phyloP scores from a whole-genome alignment of 1,284 basidiomycete species.

The Cutaneotrichosporon cutaneum region DNA sequence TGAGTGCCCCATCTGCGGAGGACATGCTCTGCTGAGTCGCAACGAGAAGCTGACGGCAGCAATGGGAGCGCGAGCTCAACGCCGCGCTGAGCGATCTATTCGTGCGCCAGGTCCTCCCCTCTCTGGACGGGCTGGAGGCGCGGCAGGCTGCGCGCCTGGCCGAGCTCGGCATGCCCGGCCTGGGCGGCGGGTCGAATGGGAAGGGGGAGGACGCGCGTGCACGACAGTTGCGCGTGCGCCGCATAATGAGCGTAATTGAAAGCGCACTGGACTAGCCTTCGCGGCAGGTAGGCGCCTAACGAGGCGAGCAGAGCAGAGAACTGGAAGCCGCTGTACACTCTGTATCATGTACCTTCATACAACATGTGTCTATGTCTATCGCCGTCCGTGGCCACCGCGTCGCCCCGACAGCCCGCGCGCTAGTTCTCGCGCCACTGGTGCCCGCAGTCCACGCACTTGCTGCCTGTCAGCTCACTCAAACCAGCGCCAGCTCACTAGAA shows the following conservation, averaged over 20 bases:
- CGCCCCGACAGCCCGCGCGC: neutral
- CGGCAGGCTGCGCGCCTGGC: slow-evolving; percentile 35
- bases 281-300: no score
- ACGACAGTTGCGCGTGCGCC: slow-evolving; percentile 32
- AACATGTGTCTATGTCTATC: slow-evolving; percentile 14
- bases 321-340: slow-evolving; percentile 7
- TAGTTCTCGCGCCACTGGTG: slow-evolving; percentile 51
- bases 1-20: slow-evolving; percentile 20
- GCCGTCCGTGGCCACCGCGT: neutral
- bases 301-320: slow-evolving; percentile 1
- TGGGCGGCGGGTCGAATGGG: slow-evolving; percentile 25
- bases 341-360: slow-evolving; percentile 16
- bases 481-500: slow-evolving; percentile 62
- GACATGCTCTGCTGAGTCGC: neutral
- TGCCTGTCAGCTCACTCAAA: slow-evolving; percentile 19
- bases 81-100: slow-evolving; percentile 31
- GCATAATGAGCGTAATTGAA: slow-evolving; percentile 45
- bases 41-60: slow-evolving; percentile 22
- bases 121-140: slow-evolving; percentile 38
- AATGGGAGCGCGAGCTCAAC: slow-evolving; percentile 31
- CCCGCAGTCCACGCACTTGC: slow-evolving; percentile 50
- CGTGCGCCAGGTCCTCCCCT: slow-evolving; percentile 30
- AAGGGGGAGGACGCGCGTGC: slow-evolving; percentile 11
- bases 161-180: slow-evolving; percentile 44
- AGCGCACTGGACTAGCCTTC: slow-evolving; percentile 30